These are phyloP conservation scores for Globisporangium yorkense DNA, from an alignment of 352 stramenopile genomes.

Conservation along the genomic window DNA sequence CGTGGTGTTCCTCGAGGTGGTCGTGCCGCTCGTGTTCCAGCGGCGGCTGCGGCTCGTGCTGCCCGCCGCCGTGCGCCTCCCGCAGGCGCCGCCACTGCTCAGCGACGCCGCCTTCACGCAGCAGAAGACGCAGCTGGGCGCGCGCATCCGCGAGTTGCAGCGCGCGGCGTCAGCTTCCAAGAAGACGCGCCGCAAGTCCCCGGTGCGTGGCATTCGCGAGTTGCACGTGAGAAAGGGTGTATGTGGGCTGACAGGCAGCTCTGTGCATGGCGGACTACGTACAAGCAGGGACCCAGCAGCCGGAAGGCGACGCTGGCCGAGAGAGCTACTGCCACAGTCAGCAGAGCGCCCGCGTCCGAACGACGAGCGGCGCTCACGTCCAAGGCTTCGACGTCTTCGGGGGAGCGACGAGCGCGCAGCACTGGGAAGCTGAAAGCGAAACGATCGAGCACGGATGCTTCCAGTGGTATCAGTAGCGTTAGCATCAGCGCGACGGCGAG, in stretches of 20 bases:
- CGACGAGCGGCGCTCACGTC: background rate
- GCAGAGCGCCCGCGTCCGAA: background rate
- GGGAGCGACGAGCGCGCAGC: background rate
- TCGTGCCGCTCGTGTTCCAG: constrained; percentile 45
- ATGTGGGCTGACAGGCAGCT: too few relatives aligned
- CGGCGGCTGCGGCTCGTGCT: constrained; percentile 46
- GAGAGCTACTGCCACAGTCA: background rate
- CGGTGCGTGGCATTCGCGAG: background rate
- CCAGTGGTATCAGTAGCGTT: background rate
- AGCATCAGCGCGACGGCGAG: background rate
- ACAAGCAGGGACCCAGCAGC: background rate
- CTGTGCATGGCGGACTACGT: background rate
- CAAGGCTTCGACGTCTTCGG: background rate
- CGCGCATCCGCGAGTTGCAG: constrained; percentile 32
- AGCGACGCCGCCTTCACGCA: constrained; percentile 34
- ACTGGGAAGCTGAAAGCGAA: background rate
- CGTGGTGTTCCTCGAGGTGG: constrained; percentile 42
- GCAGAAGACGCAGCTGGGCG: constrained; percentile 29
- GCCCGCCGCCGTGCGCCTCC: constrained; percentile 16
- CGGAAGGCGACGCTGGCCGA: background rate
- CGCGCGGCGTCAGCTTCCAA: constrained; percentile 6
- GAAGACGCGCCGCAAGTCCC: background rate
- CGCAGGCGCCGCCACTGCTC: constrained; percentile 17
- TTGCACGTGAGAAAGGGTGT: background rate
- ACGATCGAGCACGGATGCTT: background rate